Percentiles rank a stretch among this genome's conserved stretches.
These are phyloP conservation scores for Xylaria sp. DNA, from an alignment of 2,329 filamentous ascomycete species.

Conservation along the genomic window DNA sequence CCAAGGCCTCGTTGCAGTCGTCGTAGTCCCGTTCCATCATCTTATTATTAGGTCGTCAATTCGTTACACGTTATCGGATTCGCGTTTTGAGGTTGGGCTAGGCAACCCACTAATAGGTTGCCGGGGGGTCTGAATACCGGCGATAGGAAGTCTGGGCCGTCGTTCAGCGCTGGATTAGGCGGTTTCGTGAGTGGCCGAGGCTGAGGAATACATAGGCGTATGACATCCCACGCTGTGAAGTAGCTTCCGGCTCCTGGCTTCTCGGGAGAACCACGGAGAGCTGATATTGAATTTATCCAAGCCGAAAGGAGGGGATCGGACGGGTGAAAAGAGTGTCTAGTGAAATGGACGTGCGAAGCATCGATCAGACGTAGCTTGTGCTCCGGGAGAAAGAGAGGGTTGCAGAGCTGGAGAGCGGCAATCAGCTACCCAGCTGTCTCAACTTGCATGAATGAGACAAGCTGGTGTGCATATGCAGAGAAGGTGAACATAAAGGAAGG, in stretches of 20 bases:
- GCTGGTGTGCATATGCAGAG: slow-evolving; percentile 35
- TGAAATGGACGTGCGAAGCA: slow-evolving; percentile 16
- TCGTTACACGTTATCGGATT: slow-evolving; percentile 33
- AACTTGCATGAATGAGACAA: slow-evolving; percentile 34
- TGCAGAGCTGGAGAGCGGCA: slow-evolving; percentile 24
- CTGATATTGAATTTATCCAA: slow-evolving; percentile 14
- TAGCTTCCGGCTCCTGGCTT: slow-evolving; percentile 12
- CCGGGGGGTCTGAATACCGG: background rate
- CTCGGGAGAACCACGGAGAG: background rate
- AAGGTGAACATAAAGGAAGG: slow-evolving; percentile 32
- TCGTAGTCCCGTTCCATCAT: slow-evolving; percentile 63
- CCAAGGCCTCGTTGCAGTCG: slow-evolving; percentile 67
- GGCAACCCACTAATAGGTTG: slow-evolving; percentile 7
- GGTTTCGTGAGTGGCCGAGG: slow-evolving; percentile 1
- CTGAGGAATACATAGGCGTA: slow-evolving; percentile 11
- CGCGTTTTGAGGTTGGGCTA: slow-evolving; percentile 6
- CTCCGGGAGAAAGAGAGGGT: slow-evolving; percentile 18
- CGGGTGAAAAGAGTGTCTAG: slow-evolving; percentile 26
- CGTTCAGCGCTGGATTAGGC: slow-evolving; percentile 5
- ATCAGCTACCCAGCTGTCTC: slow-evolving; percentile 25
- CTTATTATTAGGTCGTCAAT: slow-evolving; percentile 35
- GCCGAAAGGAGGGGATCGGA: slow-evolving; percentile 11
- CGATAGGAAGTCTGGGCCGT: slow-evolving; percentile 3
- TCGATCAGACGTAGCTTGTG: slow-evolving; percentile 15
- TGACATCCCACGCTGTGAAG: slow-evolving; percentile 30